These are phyloP conservation scores for Solidago caesia DNA, from an alignment of 129 eudicot genomes.

Conservation along the genomic window DNA sequence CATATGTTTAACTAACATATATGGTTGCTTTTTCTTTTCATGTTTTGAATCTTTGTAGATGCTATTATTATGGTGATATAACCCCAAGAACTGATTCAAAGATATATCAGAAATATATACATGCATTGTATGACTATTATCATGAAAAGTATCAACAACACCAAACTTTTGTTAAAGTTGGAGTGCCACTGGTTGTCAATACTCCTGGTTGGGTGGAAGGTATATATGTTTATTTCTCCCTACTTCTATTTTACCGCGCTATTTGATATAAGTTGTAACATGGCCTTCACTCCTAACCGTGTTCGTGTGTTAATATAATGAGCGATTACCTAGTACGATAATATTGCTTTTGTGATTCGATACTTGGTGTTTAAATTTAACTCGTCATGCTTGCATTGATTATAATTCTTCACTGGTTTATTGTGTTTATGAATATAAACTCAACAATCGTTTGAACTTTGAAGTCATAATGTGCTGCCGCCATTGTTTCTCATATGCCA, in stretches of 20 bases:
- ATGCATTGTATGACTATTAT: conserved; percentile 58
- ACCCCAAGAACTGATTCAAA: conserved; percentile 64
- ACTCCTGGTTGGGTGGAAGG: conserved; percentile 91
- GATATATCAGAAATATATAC: conserved; percentile 42
- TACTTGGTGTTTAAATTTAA: no score
- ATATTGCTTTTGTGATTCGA: no score
- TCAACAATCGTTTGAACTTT: no score
- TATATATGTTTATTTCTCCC: conserved; percentile 15
- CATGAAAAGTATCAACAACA: conserved; percentile 25
- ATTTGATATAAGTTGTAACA: no score
- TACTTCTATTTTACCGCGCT: not conserved
- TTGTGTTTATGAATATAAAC: no score
- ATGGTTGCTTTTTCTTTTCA: not conserved
- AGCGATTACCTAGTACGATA: no score
- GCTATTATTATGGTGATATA: conserved; percentile 74
- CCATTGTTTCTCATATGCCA: conserved; percentile 19
- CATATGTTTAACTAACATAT: not conserved
- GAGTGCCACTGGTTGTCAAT: conserved; percentile 69
- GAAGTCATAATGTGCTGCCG: no score
- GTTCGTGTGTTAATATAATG: no score
- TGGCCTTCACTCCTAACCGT: no score
- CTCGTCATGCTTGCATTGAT: no score
- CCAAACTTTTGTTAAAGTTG: conserved; percentile 15
- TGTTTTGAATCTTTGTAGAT: conserved; percentile 41
- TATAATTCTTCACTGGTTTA: no score